These are phyloP conservation scores for Lodderomyces margitis DNA, from an alignment of 1,139 yeast species.

Conservation along the genomic window DNA sequence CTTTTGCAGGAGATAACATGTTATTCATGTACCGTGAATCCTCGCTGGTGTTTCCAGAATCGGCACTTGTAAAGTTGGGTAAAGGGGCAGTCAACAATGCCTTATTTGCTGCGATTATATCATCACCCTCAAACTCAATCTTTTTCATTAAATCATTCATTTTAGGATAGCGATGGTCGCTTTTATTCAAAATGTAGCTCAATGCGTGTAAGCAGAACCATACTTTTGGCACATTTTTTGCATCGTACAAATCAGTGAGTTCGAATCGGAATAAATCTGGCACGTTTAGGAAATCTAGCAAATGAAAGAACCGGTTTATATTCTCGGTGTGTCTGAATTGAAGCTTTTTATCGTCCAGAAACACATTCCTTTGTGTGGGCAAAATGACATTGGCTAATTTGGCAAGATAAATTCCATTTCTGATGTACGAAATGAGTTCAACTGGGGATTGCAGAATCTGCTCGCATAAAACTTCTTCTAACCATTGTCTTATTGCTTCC, in stretches of 20 bases:
- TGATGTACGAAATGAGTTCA: constrained; percentile 52
- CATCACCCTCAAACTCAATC: constrained; percentile 62
- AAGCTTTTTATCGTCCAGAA: constrained; percentile 47
- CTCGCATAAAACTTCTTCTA: constrained; percentile 41
- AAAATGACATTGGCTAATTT: constrained; percentile 70
- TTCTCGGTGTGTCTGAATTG: constrained; percentile 93
- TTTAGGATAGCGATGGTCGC: constrained; percentile 55
- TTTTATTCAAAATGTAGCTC: constrained; percentile 60
- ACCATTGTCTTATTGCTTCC: constrained; percentile 71
- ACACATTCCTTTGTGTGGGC: constrained; percentile 56
- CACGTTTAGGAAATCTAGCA: constrained; percentile 67
- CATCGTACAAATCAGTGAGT: constrained; percentile 88
- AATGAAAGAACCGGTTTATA: constrained; percentile 77
- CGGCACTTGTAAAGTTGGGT: constrained; percentile 60
- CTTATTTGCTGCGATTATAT: constrained; percentile 65
- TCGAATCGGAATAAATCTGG: constrained; percentile 90
- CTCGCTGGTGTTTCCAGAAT: constrained; percentile 21
- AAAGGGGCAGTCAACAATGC: constrained; percentile 60
- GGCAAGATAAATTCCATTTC: constrained; percentile 86
- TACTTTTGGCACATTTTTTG: constrained; percentile 89
- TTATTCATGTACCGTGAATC: constrained; percentile 26
- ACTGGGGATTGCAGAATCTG: constrained; percentile 55
- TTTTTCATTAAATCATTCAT: constrained; percentile 65
- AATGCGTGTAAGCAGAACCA: constrained; percentile 91
- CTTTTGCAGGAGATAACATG: constrained; percentile 15